These are phyloP conservation scores for Dioszegia crocea DNA, from an alignment of 768 basidiomycete species.

Conservation along the genomic window DNA sequence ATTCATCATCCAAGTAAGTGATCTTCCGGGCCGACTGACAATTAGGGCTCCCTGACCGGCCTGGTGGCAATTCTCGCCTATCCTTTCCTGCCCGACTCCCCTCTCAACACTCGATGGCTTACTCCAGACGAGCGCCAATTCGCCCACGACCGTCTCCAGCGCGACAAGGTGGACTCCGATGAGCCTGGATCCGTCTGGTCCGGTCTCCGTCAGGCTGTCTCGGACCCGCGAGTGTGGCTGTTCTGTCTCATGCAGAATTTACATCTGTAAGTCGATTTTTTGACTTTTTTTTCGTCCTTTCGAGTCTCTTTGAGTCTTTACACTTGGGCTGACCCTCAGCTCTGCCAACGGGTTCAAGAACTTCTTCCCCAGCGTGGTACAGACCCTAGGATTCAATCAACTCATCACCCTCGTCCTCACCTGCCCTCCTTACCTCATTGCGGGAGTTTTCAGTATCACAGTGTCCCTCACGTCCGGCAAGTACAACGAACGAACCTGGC, in stretches of 20 bases:
- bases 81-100: conserved; percentile 23
- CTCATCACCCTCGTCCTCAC: conserved; percentile 24
- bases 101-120: conserved; percentile 24
- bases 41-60: conserved; percentile 10
- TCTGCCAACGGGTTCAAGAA: conserved; percentile 24
- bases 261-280: conserved; percentile 1
- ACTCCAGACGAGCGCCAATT: conserved; percentile 18
- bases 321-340: conserved; percentile 1
- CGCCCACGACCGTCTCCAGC: conserved; percentile 12
- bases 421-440: conserved; percentile 24
- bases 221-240: conserved; percentile 23
- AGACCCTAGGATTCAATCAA: conserved; percentile 22
- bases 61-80: conserved; percentile 18
- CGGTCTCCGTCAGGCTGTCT: conserved; percentile 18
- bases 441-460: conserved; percentile 11
- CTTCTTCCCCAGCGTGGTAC: conserved; percentile 29
- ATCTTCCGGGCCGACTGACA: neutral
- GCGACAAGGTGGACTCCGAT: conserved; percentile 10
- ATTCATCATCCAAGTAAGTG: conserved; percentile 19
- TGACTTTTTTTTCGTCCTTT: no score
- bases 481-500: conserved; percentile 30
- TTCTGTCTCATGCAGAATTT: conserved; percentile 16
- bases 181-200: conserved; percentile 1
- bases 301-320: no score
- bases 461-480: conserved; percentile 19